Evolutionary conservation across 805 yeast genomes (phyloP), one percentile per base, ranked within the genome.

Genomic region (Candida michaelii): DNA sequence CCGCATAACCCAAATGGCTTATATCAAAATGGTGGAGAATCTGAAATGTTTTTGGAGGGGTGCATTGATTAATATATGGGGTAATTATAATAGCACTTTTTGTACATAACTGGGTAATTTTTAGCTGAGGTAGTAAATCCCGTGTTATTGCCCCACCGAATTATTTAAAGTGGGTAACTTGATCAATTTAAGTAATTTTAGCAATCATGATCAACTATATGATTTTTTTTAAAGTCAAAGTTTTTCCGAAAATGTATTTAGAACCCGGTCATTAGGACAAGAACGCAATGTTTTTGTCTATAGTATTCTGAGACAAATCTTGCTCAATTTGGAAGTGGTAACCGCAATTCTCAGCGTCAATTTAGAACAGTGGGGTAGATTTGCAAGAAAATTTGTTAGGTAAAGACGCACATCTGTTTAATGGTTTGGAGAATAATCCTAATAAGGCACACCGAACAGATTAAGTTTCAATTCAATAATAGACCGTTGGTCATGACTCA

Each of bases 11-110:
- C 15, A 3, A 31, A 18, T 4, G 12, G 25, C 14, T 19, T 31
- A n/a, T 5, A 11, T 18, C 3, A 18, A 31, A 17, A 18, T 18
- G 15, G 24, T 18, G 35, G 35, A 31, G 35, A 31, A 12, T 4
- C 15, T 18, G 11, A 11, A 17, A 7, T 2, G 10, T 8, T 18
- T 12, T 17, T 31, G 25, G 35, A 31, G 35, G 35, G 35, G 35
- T 31, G 35, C 35, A 31, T 18, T 18, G 5, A 5, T 15, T 31
- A 6, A 18, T 31, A 17, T 31, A 31, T 31, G 35, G 35, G 35
- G 35, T 18, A 31, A 31, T 4, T 8, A 4, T 4, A 30, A 16
- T 5, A 30, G 21, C 21, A 21, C n/a, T 17, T n/a, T 18, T 17
- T 31, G 25, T 25, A 31, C 18, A 25, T 12, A 31, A 14, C 15